These are phyloP conservation scores for Anthoceros angustus DNA, from an alignment of 225 moss, liverwort and hornwort genomes.

Conservation along the genomic window DNA sequence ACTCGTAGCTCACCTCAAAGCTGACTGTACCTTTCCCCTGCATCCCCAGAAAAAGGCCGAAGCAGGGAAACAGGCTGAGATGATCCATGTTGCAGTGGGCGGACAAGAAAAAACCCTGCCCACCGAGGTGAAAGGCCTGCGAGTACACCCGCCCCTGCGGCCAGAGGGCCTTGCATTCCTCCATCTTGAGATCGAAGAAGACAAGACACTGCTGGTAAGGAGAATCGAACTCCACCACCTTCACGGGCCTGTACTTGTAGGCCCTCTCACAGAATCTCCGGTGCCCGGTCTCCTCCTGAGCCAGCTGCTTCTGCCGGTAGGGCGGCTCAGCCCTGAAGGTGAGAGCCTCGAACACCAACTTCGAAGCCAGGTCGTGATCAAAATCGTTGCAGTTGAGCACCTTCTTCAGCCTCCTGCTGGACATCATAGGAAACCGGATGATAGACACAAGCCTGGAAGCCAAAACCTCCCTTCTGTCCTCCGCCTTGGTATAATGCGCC, in stretches of 20 bases:
- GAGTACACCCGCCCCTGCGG: slow-evolving; percentile 92
- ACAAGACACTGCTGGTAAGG: slow-evolving; percentile 74
- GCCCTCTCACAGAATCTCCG: slow-evolving; percentile 86
- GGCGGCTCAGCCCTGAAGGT: slow-evolving; percentile 82
- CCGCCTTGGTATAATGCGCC: slow-evolving; percentile 59
- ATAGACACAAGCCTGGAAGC: slow-evolving; percentile 72
- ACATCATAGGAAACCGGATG: slow-evolving; percentile 99
- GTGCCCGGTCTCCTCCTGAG: slow-evolving; percentile 69
- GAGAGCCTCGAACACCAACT: slow-evolving; percentile 71
- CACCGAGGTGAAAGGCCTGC: slow-evolving; percentile 95
- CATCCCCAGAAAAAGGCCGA: slow-evolving; percentile 98
- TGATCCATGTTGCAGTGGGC: slow-evolving; percentile 96
- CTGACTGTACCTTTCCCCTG: slow-evolving; percentile 95
- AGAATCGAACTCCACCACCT: slow-evolving; percentile 86
- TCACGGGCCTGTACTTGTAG: slow-evolving; percentile 95
- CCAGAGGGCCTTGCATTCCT: slow-evolving; percentile 68
- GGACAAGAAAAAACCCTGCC: slow-evolving; percentile 94
- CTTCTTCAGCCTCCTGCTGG: slow-evolving; percentile 86
- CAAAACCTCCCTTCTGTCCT: slow-evolving; percentile 81
- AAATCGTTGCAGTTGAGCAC: slow-evolving; percentile 87
- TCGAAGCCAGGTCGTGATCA: slow-evolving; percentile 79
- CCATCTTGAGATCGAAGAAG: slow-evolving; percentile 81
- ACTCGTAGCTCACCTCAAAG: slow-evolving; percentile 89
- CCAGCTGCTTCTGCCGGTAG: slow-evolving; percentile 83
- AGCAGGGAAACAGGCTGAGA: slow-evolving; percentile 65